A percentile compares a stretch with the other conserved stretches of the same genome.
Evolutionary conservation across 139 green algal genomes (phyloP).

Genomic region (Astrephomene gubernaculifera): DNA sequence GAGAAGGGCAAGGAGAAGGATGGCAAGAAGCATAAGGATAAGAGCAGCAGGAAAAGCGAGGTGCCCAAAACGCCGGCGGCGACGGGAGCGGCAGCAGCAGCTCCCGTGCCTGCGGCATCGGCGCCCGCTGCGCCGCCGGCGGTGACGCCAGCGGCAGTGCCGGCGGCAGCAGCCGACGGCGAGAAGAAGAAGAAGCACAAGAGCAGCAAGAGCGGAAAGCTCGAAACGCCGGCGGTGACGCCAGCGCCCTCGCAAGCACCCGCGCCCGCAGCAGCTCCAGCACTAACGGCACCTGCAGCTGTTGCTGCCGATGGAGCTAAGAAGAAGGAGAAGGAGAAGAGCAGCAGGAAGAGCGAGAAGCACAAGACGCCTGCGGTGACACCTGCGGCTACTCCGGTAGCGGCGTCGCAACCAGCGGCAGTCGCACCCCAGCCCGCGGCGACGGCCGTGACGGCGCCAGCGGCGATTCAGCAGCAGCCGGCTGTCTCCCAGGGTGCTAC

Average conservation of each 20-base stretch:
- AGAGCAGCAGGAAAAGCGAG: not conserved
- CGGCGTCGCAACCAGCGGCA: not conserved
- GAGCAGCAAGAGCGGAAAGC: not conserved
- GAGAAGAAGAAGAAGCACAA: not conserved
- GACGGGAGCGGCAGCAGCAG: not conserved
- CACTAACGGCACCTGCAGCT: not conserved
- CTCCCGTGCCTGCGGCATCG: not conserved
- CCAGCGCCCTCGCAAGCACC: not conserved
- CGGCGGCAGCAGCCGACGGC: not conserved
- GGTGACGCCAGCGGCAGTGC: not conserved
- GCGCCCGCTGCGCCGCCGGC: not conserved
- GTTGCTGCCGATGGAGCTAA: not conserved
- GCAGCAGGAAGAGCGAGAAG: slow-evolving; percentile 13
- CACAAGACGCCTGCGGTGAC: not conserved
- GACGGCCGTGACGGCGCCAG: too few species aligned
- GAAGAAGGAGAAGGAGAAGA: slow-evolving; percentile 22
- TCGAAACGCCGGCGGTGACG: not conserved
- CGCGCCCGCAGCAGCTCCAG: not conserved
- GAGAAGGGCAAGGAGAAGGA: not conserved
- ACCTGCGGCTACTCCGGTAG: not conserved
- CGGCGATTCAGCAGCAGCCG: too few species aligned
- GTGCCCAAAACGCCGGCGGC: not conserved
- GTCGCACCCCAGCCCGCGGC: too few species aligned
- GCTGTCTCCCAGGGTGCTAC: too few species aligned
- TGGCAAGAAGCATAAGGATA: not conserved